Conservation (phyloP, 176 grass and related monocot species). For the Panicum miliaceum region DNA sequence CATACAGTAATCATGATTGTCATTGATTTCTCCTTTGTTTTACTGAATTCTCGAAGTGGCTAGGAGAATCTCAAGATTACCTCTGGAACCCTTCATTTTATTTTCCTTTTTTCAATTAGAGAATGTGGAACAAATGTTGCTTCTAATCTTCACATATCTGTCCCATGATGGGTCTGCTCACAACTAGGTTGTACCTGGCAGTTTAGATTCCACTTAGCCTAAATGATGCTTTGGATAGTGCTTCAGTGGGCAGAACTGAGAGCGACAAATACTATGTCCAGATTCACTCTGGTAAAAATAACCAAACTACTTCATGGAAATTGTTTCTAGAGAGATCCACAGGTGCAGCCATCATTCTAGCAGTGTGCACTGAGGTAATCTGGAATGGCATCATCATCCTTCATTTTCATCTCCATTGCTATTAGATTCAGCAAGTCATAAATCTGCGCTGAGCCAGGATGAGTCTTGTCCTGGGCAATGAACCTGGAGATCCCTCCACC, state of each 20-base stretch:
- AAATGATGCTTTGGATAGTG: conserved; percentile 8
- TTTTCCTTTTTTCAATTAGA: not conserved
- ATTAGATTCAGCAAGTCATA: conserved; percentile 62
- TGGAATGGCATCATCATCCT: conserved; percentile 28
- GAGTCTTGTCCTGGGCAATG: conserved; percentile 60
- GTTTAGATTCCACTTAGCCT: conserved; percentile 3
- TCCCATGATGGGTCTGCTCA: conserved; percentile 26
- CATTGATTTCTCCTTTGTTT: not conserved
- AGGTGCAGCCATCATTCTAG: not conserved
- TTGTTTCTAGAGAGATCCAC: conserved; percentile 7
- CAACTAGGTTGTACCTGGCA: conserved; percentile 3
- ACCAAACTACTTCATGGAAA: not conserved
- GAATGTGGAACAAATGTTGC: not conserved
- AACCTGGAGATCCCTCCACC: conserved; percentile 46
- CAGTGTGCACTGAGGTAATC: conserved; percentile 29
- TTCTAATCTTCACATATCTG: conserved; percentile 22
- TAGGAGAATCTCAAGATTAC: conserved; percentile 15
- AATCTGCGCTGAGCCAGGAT: conserved; percentile 48
- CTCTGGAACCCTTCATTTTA: not conserved
- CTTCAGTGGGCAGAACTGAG: conserved; percentile 5
- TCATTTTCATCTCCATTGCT: conserved; percentile 63
- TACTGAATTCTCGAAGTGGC: conserved; percentile 1
- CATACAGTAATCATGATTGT: not conserved
- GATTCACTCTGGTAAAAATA: not conserved
- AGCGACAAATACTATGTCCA: not conserved